Evolutionary conservation across 768 basidiomycete genomes (phyloP), one percentile per base, ranked within the genome.

Genomic region (Lentinus brumalis): DNA sequence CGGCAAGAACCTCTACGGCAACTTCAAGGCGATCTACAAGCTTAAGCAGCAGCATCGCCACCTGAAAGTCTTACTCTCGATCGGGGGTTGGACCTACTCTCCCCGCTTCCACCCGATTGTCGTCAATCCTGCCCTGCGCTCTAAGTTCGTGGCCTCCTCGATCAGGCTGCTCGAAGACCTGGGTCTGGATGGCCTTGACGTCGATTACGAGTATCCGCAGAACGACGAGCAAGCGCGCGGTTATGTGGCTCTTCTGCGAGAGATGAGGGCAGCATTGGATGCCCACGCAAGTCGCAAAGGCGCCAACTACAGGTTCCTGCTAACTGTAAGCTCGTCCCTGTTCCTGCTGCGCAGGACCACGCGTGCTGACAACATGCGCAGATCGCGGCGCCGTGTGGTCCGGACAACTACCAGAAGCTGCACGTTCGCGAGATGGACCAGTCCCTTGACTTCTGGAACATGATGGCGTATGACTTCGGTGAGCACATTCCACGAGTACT

Each of bases 71-170:
- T 77, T 92, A 15, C 82, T 99, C 31, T 93, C 91, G 46, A 98
- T 99, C 54, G 96, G 96, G 14, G 96, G 96, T 5, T 98, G 94
- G 94, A 91, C 93, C 0, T 96, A 94, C 71, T 94, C 92, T 0
- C 84, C 92, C 31, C 85, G 86, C 45, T 92, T 98, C 76, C 91
- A 94, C 66, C 88, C 89, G 11, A 83, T 94, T 42, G 90, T 97
- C 50, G 77, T 88, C 52, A 81, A 82, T 44, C 81, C 87, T 0
- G 64, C 76, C 1, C 78, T 85, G 49, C 82, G 95, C 29, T 78
- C 82, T 5, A 85, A 81, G 51, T 99, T 99, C 67, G 94, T 96
- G n/a, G 76, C 82, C 39, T 88, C 87, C 30, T 81, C 93, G 1
- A 80, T 98, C 44, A 80, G 83, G 64, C 71, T 98, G 4, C 77